Percentiles rank a stretch among this genome's conserved stretches.
Evolutionary conservation across 345 rosid species (phyloP).

Genomic region (Eucalyptus camaldulensis): DNA sequence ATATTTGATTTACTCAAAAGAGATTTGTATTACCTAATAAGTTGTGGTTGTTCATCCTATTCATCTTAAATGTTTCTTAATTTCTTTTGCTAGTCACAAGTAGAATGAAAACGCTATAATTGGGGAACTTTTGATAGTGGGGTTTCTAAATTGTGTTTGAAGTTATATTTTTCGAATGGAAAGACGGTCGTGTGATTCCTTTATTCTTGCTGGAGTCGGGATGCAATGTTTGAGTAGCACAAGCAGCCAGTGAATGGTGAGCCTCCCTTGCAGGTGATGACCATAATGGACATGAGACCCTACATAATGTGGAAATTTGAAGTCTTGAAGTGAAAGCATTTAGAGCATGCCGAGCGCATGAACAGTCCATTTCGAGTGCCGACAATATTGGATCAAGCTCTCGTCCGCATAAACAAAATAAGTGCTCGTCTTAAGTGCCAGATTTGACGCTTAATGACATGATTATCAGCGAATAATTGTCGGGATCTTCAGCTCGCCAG

Average conservation of each 20-base stretch:
- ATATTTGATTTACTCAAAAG: not conserved
- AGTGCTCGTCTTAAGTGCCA: not conserved
- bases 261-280: not conserved
- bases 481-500: not conserved
- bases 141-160: not conserved
- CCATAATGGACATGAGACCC: not conserved
- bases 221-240: not conserved
- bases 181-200: accelerated
- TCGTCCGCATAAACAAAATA: not conserved
- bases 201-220: not conserved
- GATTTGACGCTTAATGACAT: not conserved
- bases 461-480: not conserved
- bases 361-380: not conserved
- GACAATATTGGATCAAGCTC: not conserved
- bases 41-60: accelerated
- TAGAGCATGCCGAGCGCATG: not conserved
- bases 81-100: too few species aligned
- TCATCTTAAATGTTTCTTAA: not conserved
- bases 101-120: not conserved
- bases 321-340: not conserved
- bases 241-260: not conserved
- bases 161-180: not conserved
- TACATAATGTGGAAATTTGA: not conserved
- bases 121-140: not conserved
- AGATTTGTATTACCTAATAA: not conserved